These are phyloP conservation scores for Diaporthe nobilis DNA, from an alignment of 2,329 filamentous ascomycete genomes.

Conservation along the genomic window DNA sequence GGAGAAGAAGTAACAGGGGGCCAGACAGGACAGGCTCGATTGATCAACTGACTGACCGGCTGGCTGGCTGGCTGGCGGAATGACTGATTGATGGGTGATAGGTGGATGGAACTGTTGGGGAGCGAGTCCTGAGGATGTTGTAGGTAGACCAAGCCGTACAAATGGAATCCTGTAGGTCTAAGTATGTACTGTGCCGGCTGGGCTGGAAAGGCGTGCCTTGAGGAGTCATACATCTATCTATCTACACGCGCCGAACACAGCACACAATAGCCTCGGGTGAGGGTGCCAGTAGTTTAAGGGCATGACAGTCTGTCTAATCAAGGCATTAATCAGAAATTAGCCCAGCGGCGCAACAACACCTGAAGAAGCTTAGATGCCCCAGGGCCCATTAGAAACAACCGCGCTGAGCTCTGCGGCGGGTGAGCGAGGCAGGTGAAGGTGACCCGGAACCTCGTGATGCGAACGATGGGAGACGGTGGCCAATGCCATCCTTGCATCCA, in stretches of 20 bases:
- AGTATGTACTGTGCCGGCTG: background rate
- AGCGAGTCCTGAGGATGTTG: background rate
- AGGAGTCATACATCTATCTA: conserved; percentile 16
- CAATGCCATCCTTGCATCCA: conserved; percentile 31
- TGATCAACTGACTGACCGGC: conserved; percentile 18
- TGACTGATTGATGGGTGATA: background rate
- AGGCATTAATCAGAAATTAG: conserved; percentile 16
- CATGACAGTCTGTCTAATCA: conserved; percentile 15
- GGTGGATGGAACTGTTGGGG: conserved; percentile 4
- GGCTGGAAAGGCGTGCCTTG: background rate
- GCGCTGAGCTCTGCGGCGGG: conserved; percentile 19
- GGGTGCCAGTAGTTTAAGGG: background rate
- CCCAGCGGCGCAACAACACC: background rate
- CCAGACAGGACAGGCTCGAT: conserved; percentile 24
- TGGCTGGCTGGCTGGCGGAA: background rate
- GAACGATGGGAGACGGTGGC: conserved; percentile 11
- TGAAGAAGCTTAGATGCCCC: conserved; percentile 11
- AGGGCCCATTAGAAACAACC: background rate
- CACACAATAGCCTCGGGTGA: conserved; percentile 5
- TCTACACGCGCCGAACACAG: background rate
- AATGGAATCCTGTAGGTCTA: background rate
- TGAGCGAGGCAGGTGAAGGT: conserved; percentile 15
- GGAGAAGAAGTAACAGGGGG: conserved; percentile 13
- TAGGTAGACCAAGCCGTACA: background rate
- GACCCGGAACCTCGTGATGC: conserved; percentile 23